These are phyloP conservation scores for Yamadazyma ubonensis DNA, from an alignment of 805 yeast genomes.

Conservation along the genomic window DNA sequence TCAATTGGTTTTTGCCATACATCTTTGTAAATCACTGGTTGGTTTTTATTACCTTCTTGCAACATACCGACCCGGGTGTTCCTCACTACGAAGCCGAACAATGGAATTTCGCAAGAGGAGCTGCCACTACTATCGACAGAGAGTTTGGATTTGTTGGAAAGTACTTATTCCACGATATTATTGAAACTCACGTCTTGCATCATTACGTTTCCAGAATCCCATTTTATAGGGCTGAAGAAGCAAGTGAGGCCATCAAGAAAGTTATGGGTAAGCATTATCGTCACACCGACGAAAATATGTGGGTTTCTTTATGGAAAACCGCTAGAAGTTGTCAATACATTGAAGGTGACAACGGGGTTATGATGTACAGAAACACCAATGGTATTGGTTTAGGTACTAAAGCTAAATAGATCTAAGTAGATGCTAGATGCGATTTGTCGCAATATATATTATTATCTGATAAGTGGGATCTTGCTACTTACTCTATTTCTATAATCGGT, in stretches of 20 bases:
- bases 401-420: conserved; percentile 8
- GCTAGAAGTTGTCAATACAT: conserved; percentile 70
- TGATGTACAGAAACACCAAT: conserved; percentile 75
- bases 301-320: conserved; percentile 61
- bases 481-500: conserved; percentile 48
- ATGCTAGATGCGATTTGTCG: too few species aligned
- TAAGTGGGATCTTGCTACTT: conserved; percentile 48
- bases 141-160: conserved; percentile 78
- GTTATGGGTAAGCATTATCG: conserved; percentile 84
- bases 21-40: conserved; percentile 86
- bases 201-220: conserved; percentile 84
- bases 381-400: conserved; percentile 36
- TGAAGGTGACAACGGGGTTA: conserved; percentile 67
- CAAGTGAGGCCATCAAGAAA: conserved; percentile 72
- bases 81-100: conserved; percentile 75
- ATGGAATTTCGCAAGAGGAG: conserved; percentile 89
- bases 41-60: conserved; percentile 80
- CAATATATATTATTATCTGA: conserved; percentile 4
- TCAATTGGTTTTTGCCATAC: conserved; percentile 77
- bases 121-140: conserved; percentile 86
- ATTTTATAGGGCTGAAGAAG: conserved; percentile 82
- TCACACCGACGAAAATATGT: conserved; percentile 68
- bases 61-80: conserved; percentile 75
- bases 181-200: conserved; percentile 87
- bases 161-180: conserved; percentile 81